A percentile compares a stretch with the other conserved stretches of the same genome.
Evolutionary conservation across 495 filamentous ascomycete genomes (phyloP).

Genomic region (Talaromyces nanjingensis): DNA sequence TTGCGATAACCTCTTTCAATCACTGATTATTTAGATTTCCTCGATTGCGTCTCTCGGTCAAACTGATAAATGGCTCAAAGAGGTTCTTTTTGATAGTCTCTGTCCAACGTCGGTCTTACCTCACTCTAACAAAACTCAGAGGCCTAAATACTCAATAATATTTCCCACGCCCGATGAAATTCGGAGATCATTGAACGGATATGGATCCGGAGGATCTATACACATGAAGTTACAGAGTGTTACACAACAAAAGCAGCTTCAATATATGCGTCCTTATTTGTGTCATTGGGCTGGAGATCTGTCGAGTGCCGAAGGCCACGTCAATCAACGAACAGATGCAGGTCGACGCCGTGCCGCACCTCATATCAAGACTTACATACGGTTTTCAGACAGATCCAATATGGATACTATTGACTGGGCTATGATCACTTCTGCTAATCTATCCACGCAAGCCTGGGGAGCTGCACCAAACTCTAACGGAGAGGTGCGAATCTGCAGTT

Average conservation of each 20-base stretch:
- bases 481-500: constrained; percentile 68
- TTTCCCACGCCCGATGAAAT: constrained; percentile 79
- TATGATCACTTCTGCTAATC: constrained; percentile 75
- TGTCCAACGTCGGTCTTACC: constrained; percentile 16
- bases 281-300: constrained; percentile 62
- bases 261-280: constrained; percentile 63
- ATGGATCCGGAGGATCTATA: constrained; percentile 70
- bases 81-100: constrained; percentile 56
- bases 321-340: constrained; percentile 29
- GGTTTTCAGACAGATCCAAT: constrained; percentile 44
- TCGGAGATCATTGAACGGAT: constrained; percentile 72
- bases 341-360: constrained; percentile 75
- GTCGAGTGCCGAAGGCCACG: constrained; percentile 4
- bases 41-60: constrained; percentile 76
- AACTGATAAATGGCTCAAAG: constrained; percentile 66
- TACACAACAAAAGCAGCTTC: constrained; percentile 65
- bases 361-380: constrained; percentile 87
- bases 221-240: constrained; percentile 68
- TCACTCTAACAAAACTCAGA: constrained; percentile 10
- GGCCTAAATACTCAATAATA: constrained; percentile 53
- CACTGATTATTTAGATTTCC: constrained; percentile 41
- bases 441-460: constrained; percentile 92
- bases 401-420: constrained; percentile 71
- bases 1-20: too few relatives aligned
- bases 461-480: constrained; percentile 42